Conservation (phyloP, 2,329 filamentous ascomycete species). For the Fusarium ambrosium region DNA sequence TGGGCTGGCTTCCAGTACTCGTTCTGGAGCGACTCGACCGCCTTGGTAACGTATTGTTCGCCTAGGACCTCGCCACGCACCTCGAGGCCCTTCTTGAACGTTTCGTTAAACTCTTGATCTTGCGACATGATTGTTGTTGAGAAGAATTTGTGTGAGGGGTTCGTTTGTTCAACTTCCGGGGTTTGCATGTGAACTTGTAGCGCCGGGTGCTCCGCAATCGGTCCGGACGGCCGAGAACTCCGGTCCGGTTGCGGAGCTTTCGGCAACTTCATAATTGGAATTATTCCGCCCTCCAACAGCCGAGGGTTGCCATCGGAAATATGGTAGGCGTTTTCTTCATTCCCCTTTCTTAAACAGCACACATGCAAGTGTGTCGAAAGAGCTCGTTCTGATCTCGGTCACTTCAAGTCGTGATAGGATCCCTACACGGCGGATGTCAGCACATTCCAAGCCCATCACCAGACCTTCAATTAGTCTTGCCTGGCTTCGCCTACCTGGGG, state of each 20-base stretch:
- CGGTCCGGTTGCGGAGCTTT: not conserved
- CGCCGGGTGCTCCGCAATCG: conserved; percentile 13
- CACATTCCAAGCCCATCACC: too few species aligned
- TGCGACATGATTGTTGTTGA: conserved; percentile 5
- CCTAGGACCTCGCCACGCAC: conserved; percentile 32
- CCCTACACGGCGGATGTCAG: too few species aligned
- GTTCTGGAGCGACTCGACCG: conserved; percentile 22
- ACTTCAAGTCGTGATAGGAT: too few species aligned
- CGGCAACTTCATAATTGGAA: too few species aligned
- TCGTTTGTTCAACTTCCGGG: not conserved
- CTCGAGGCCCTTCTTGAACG: conserved; percentile 20
- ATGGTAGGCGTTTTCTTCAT: too few species aligned
- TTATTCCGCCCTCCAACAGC: too few species aligned
- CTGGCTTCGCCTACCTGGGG: too few species aligned
- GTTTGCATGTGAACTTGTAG: conserved; percentile 4
- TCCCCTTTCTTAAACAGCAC: too few species aligned
- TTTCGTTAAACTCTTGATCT: conserved; percentile 16
- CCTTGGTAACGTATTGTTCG: conserved; percentile 38
- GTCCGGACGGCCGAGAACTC: not conserved
- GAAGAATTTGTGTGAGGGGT: not conserved
- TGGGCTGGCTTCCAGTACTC: conserved; percentile 38
- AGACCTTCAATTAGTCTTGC: too few species aligned
- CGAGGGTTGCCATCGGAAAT: too few species aligned
- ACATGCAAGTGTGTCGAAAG: too few species aligned
- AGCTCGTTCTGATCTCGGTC: too few species aligned